phyloP scores from a whole-genome alignment of 208 protist genomes.

The Sergeia podlipaevii region DNA sequence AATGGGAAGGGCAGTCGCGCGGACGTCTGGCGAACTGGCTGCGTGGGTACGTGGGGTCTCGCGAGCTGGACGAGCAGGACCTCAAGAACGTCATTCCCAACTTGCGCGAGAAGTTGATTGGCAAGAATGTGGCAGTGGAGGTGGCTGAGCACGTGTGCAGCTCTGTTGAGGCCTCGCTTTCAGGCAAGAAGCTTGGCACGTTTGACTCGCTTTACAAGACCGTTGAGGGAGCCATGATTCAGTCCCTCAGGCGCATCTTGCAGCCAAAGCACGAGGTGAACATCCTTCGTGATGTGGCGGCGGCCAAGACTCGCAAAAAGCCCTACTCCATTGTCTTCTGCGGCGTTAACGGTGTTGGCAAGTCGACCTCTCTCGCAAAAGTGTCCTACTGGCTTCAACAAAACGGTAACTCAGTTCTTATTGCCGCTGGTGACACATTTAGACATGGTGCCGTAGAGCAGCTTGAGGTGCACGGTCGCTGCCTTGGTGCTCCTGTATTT shows the following conservation, averaged over 20 bases:
- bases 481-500: conserved; percentile 93
- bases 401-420: conserved; percentile 90
- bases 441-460: conserved; percentile 99
- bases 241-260: conserved; percentile 93
- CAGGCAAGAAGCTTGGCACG: conserved; percentile 90
- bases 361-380: conserved; percentile 99
- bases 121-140: conserved; percentile 98
- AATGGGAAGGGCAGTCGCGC: conserved; percentile 72
- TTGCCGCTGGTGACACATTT: conserved; percentile 99
- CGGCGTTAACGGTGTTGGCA: conserved; percentile 99
- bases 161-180: conserved; percentile 89
- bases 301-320: conserved; percentile 50
- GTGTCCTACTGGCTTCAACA: conserved; percentile 96
- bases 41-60: conserved; percentile 51
- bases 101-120: conserved; percentile 93
- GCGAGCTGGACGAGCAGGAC: conserved; percentile 84
- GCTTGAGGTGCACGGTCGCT: conserved; percentile 94
- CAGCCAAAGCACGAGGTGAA: conserved; percentile 96
- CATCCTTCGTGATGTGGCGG: conserved; percentile 92
- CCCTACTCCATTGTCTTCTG: conserved; percentile 98
- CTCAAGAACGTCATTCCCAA: conserved; percentile 88
- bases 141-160: conserved; percentile 96
- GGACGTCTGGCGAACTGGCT: conserved; percentile 76
- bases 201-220: conserved; percentile 86
- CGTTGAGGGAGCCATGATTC: conserved; percentile 84